These are phyloP conservation scores for Galerina sulciceps DNA, from an alignment of 768 basidiomycete genomes.

Conservation along the genomic window DNA sequence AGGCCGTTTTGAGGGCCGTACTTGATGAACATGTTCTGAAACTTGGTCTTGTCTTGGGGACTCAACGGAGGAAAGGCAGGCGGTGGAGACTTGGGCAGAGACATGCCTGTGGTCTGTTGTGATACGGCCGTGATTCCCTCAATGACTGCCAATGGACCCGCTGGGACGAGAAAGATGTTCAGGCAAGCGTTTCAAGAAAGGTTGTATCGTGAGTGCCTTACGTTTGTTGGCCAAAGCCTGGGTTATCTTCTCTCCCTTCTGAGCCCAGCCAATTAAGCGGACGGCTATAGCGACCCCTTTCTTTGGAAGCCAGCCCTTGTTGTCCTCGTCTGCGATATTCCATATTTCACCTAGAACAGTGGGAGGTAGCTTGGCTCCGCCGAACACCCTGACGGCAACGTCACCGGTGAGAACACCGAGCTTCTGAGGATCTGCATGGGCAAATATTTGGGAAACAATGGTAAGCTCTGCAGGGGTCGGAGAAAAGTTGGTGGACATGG, in stretches of 20 bases:
- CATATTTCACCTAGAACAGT: constrained; percentile 90
- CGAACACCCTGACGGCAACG: constrained; percentile 85
- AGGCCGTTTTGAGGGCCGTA: constrained; percentile 77
- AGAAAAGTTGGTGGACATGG: constrained; percentile 49
- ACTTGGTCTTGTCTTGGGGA: constrained; percentile 84
- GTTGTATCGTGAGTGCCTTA: constrained; percentile 43
- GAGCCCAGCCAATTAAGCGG: constrained; percentile 92
- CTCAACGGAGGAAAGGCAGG: constrained; percentile 70
- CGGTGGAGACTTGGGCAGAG: constrained; percentile 66
- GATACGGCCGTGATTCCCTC: constrained; percentile 65
- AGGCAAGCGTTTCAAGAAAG: constrained; percentile 12
- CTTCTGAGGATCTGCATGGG: constrained; percentile 75
- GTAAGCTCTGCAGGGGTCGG: constrained; percentile 54
- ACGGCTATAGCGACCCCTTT: constrained; percentile 88
- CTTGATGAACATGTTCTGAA: constrained; percentile 74
- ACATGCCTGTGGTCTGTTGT: constrained; percentile 63
- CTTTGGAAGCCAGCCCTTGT: constrained; percentile 89
- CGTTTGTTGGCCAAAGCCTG: constrained; percentile 70
- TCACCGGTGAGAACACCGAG: constrained; percentile 89
- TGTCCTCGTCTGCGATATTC: constrained; percentile 89
- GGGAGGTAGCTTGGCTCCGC: constrained; percentile 80
- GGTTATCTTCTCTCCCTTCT: constrained; percentile 76
- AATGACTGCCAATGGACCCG: constrained; percentile 83
- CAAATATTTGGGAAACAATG: constrained; percentile 76
- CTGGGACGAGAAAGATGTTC: constrained; percentile 44